A percentile compares a stretch with the other conserved stretches of the same genome.
phyloP scores from a whole-genome alignment of 2,329 filamentous ascomycete genomes.

The Neurospora sp. region DNA sequence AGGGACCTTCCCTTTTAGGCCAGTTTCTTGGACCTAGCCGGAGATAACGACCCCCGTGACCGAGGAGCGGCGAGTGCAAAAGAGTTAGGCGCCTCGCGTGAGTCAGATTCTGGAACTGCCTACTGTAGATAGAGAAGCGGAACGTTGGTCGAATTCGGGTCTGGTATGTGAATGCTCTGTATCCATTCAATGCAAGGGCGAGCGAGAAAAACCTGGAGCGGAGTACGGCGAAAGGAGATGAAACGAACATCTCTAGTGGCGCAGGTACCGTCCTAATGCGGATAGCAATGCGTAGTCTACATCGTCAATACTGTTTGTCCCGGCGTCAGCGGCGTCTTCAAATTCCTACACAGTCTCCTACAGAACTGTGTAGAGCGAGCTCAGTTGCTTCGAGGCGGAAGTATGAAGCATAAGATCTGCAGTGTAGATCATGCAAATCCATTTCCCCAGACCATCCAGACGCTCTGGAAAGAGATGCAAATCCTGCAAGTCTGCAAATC shows the following conservation, averaged over 20 bases:
- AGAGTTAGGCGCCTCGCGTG: not conserved
- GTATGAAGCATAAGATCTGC: not conserved
- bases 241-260: not conserved
- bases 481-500: not conserved
- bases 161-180: not conserved
- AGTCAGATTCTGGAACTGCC: not conserved
- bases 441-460: not conserved
- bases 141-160: not conserved
- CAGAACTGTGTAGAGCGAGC: not conserved
- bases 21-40: too few relatives aligned
- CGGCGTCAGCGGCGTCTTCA: not conserved
- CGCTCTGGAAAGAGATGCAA: not conserved
- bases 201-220: too few relatives aligned
- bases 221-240: too few relatives aligned
- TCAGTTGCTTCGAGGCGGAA: not conserved
- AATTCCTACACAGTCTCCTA: not conserved
- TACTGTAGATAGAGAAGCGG: not conserved
- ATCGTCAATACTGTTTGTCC: not conserved
- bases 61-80: not conserved
- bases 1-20: not conserved
- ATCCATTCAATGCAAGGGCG: not conserved
- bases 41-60: not conserved
- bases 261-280: not conserved
- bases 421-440: not conserved
- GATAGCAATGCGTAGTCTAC: not conserved